Conservation (phyloP, 371 early-diverging fungal genomes). For the Mucor piriformis region DNA sequence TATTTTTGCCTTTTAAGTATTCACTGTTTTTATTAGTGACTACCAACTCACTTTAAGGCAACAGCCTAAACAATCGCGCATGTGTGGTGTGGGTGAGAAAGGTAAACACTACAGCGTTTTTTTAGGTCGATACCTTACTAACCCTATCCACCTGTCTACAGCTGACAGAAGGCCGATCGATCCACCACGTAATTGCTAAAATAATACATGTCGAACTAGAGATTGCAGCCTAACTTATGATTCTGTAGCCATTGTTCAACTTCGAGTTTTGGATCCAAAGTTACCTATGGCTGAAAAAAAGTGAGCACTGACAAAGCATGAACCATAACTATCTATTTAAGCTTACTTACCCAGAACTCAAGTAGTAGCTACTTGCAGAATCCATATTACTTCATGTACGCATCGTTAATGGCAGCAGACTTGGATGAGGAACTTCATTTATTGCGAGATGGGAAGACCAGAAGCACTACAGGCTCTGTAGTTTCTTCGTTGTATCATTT, state of each 20-base stretch:
- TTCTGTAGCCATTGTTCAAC: slow-evolving; percentile 74
- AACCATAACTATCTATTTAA: too few relatives aligned
- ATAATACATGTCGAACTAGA: not conserved
- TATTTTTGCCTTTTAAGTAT: not conserved
- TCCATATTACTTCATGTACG: slow-evolving; percentile 88
- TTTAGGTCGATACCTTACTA: not conserved
- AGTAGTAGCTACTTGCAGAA: slow-evolving; percentile 68
- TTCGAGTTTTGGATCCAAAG: slow-evolving; percentile 64
- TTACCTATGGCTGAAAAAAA: slow-evolving; percentile 37
- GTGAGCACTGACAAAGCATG: slow-evolving; percentile 20
- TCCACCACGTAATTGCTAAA: slow-evolving; percentile 72
- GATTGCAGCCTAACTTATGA: too few relatives aligned
- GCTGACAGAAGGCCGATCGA: slow-evolving; percentile 94
- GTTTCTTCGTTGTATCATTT: slow-evolving; percentile 90
- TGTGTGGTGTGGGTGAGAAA: slow-evolving; percentile 93
- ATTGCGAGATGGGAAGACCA: slow-evolving; percentile 72
- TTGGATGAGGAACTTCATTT: slow-evolving; percentile 74
- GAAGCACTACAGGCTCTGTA: slow-evolving; percentile 83
- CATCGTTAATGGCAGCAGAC: slow-evolving; percentile 70
- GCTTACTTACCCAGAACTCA: too few relatives aligned
- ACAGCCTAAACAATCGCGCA: slow-evolving; percentile 92
- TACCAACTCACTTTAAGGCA: slow-evolving; percentile 81
- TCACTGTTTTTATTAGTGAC: slow-evolving; percentile 36
- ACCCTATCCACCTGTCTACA: slow-evolving; percentile 27
- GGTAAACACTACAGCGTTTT: slow-evolving; percentile 42